Conservation (phyloP, 768 basidiomycete genomes). For the Cyathus striatus region DNA sequence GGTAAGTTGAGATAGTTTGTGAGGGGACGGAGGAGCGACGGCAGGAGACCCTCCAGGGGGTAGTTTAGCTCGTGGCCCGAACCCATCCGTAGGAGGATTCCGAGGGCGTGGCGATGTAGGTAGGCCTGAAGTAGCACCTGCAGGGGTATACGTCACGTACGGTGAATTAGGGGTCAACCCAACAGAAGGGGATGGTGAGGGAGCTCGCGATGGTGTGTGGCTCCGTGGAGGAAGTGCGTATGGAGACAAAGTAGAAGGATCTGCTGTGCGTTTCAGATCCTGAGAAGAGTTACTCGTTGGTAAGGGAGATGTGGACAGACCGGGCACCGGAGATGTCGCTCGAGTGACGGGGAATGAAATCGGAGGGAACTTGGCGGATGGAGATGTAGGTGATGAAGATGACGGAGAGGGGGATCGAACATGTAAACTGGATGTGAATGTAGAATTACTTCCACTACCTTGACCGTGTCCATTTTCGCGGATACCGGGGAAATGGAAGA, state of each 20-base stretch:
- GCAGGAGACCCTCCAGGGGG: constrained; percentile 4
- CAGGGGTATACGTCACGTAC: constrained; percentile 5
- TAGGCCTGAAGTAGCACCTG: constrained; percentile 3
- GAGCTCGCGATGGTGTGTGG: constrained; percentile 9
- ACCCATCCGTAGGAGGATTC: constrained; percentile 12
- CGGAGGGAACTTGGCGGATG: constrained; percentile 9
- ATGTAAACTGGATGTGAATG: constrained; percentile 2
- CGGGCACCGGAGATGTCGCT: constrained; percentile 7
- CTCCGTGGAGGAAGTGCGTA: constrained; percentile 8
- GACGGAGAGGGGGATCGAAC: constrained; percentile 1
- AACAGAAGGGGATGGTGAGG: constrained; percentile 6
- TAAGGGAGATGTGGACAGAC: neutral
- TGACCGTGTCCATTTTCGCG: neutral
- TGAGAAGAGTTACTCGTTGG: neutral
- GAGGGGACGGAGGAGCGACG: constrained; percentile 6
- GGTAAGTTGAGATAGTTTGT: constrained; percentile 6
- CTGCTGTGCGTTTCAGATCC: constrained; percentile 5
- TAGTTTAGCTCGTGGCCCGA: constrained; percentile 9
- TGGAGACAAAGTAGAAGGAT: constrained; percentile 7
- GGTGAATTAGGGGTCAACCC: constrained; percentile 9
- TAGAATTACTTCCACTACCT: neutral
- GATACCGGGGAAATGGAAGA: neutral
- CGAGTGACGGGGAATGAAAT: constrained; percentile 15
- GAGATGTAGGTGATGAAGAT: constrained; percentile 2
- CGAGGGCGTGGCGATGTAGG: constrained; percentile 11